Evolutionary conservation across 148 eudicot species (phyloP).

Genomic region (Vaccinium corymbosum): DNA sequence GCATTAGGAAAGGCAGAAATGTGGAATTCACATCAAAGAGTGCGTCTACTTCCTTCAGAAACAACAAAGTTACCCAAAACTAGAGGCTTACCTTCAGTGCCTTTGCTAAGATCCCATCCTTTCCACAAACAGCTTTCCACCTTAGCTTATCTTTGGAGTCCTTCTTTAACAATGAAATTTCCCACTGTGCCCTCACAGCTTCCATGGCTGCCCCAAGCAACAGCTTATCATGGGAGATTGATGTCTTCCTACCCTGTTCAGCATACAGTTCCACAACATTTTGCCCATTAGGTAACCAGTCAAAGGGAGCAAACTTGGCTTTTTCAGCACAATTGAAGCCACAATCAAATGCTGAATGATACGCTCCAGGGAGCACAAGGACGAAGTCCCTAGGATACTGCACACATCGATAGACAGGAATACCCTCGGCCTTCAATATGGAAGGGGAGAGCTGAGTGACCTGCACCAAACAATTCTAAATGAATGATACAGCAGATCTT

Average conservation of each 20-base stretch:
- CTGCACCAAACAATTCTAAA: conserved; percentile 31
- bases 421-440: conserved; percentile 47
- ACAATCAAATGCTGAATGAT: conserved; percentile 62
- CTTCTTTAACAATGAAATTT: conserved; percentile 25
- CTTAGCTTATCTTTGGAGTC: conserved; percentile 21
- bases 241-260: conserved; percentile 49
- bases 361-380: conserved; percentile 64
- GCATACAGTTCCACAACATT: conserved; percentile 49
- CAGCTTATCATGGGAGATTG: conserved; percentile 64
- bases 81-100: conserved; percentile 51
- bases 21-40: neutral
- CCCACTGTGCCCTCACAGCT: conserved; percentile 60
- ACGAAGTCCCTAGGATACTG: conserved; percentile 64
- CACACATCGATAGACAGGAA: conserved; percentile 72
- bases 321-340: conserved; percentile 66
- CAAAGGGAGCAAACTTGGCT: conserved; percentile 62
- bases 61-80: neutral
- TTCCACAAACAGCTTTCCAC: conserved; percentile 58
- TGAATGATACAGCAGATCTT: neutral
- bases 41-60: neutral
- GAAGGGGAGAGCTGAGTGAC: conserved; percentile 59
- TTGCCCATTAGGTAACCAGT: conserved; percentile 82
- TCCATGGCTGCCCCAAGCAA: conserved; percentile 57
- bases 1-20: neutral
- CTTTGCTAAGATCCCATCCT: conserved; percentile 49